A percentile compares a stretch with the other conserved stretches of the same genome.
Conservation (phyloP, 2,329 filamentous ascomycete species). For the Phialophora expanda region DNA sequence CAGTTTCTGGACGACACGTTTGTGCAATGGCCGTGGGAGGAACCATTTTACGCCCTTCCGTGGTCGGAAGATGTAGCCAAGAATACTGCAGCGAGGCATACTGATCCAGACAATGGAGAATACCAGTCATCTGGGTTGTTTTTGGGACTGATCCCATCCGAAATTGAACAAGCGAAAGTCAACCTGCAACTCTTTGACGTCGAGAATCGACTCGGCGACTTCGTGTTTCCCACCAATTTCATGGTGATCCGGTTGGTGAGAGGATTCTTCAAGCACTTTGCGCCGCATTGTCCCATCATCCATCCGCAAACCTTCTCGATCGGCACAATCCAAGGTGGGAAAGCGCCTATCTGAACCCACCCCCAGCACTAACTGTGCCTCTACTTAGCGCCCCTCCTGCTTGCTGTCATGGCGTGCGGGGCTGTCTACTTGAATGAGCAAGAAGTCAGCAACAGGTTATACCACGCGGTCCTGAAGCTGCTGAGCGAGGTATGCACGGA, state of each 20-base stretch:
- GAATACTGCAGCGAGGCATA: background rate
- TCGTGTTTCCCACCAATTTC: slow-evolving; percentile 7
- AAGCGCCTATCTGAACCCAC: no score
- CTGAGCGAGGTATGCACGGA: no score
- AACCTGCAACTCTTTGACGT: slow-evolving; percentile 16
- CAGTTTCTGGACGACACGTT: slow-evolving; percentile 6
- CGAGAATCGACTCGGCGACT: slow-evolving; percentile 14
- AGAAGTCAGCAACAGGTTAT: no score
- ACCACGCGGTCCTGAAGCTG: no score
- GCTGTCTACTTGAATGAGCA: no score
- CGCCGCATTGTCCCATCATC: slow-evolving; percentile 12
- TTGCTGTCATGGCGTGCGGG: no score
- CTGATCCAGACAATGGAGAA: no score
- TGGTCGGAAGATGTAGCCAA: slow-evolving; percentile 8
- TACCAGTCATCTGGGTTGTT: no score
- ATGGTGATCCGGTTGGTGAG: slow-evolving; percentile 15
- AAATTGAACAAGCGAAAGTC: slow-evolving; percentile 2
- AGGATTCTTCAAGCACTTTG: slow-evolving; percentile 19
- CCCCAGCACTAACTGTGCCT: no score
- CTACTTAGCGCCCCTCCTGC: no score
- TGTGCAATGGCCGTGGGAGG: slow-evolving; percentile 12
- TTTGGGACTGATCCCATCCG: no score
- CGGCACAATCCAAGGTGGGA: slow-evolving; percentile 11
- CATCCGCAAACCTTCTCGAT: slow-evolving; percentile 10
- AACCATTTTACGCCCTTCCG: slow-evolving; percentile 11